Base-by-base conservation (phyloP, 2,329 filamentous ascomycete species). In the Eurotiales sp. region DNA sequence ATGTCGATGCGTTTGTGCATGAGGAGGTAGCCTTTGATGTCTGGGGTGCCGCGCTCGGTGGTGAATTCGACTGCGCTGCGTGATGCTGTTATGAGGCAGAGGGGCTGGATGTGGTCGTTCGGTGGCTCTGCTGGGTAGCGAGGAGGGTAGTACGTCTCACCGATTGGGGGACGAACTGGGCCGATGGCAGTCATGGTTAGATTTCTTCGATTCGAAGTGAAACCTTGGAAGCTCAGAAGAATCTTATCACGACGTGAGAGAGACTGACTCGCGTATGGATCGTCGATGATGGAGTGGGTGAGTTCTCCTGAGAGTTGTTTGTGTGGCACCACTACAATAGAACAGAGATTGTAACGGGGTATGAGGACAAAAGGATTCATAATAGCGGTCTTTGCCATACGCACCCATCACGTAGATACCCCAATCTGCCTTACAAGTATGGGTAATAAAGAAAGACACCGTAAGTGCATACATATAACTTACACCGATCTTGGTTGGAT, bases 11-110 rank as follows among this genome's bases (percentile, higher is more conserved):
- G 8, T 37, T 21, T 19, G 2, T 11, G 17, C 34, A 37, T 19
- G 34, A 37, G 12, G 11, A 50, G n/a, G 37, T 50, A 50, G n/a
- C 14, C 37, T 27, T 32, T 43, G 27, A 50, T 43, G n/a, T 43
- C 37, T n/a, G 47, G 47, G 8, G 43, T n/a, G 14, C 47, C 47
- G 14, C n/a, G 39, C 14, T 36, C 14, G 21, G 23, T 17, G 23
- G 21, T 27, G 21, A 27, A 37, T 8, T 50, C 29, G 29, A 50
- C 15, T 1, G 15, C 8, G 19, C 29, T 42, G 39, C 10, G n/a
- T 5, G 27, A 29, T 2, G 21, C 34, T 27, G 29, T 50, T 21
- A 14, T 21, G 5, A 50, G 29, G 27, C 39, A 36, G 17, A 4
- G 10, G 19, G 47, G 47, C 10, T 25, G 17, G 12, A 50, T 50